A percentile compares a stretch with the other conserved stretches of the same genome.
Conservation (phyloP, 1,284 basidiomycete species). For the Tilletia indica region DNA sequence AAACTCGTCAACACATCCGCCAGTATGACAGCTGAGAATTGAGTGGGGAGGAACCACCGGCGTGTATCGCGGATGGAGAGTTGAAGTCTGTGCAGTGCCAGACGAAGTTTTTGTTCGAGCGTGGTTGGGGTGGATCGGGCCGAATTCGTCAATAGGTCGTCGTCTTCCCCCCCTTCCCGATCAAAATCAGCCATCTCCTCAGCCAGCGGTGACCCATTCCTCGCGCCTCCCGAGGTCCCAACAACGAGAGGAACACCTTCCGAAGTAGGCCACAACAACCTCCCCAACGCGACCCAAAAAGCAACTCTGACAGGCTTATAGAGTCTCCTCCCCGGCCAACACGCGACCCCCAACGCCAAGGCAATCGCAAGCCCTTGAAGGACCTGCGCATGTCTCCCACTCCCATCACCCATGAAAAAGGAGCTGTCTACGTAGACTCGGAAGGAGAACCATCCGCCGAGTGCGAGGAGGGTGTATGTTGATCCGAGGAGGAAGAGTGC, state of each 20-base stretch:
- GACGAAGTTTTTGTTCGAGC: not conserved
- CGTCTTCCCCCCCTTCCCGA: not conserved
- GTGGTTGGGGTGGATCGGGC: not conserved
- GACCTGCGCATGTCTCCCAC: constrained; percentile 44
- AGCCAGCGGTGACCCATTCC: too few species aligned
- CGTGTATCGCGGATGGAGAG: constrained; percentile 51
- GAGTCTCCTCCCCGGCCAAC: constrained; percentile 47
- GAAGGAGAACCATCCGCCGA: constrained; percentile 46
- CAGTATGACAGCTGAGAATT: constrained; percentile 88
- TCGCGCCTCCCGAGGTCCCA: too few species aligned
- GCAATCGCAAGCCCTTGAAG: constrained; percentile 43
- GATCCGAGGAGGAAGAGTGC: constrained; percentile 32
- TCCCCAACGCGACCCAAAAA: not conserved
- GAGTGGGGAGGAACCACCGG: constrained; percentile 62
- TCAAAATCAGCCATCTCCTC: not conserved
- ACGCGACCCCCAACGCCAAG: constrained; percentile 28
- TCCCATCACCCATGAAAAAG: constrained; percentile 31
- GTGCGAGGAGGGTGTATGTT: constrained; percentile 32
- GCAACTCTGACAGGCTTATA: constrained; percentile 28
- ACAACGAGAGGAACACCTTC: too few species aligned
- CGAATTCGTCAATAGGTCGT: not conserved
- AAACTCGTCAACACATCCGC: constrained; percentile 95
- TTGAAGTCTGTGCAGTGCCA: too few species aligned
- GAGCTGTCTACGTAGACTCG: constrained; percentile 36
- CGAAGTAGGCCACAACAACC: not conserved